Percentiles rank a stretch among this genome's conserved stretches.
Conservation (phyloP, 2,329 filamentous ascomycete genomes). For the Ophiostoma ulmi region DNA sequence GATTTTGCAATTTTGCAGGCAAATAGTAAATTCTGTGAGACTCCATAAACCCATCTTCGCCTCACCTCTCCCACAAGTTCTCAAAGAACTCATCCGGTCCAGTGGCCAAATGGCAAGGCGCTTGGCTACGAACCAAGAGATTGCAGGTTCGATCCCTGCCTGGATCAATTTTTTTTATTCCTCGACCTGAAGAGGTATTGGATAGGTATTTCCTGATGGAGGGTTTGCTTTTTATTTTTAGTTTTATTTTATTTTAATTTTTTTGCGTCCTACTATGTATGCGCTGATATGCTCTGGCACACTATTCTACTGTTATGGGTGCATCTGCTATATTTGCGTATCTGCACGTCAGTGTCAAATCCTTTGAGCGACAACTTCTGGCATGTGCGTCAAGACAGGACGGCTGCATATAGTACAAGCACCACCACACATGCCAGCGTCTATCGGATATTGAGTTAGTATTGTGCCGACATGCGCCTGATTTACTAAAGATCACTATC, state of each 20-base stretch:
- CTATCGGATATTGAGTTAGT: background rate
- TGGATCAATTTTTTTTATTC: slow-evolving; percentile 25
- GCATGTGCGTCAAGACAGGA: background rate
- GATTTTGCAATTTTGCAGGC: background rate
- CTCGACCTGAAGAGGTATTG: no score
- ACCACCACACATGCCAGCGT: background rate
- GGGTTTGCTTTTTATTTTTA: background rate
- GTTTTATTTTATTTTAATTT: background rate
- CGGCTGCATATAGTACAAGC: background rate
- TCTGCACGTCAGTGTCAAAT: background rate
- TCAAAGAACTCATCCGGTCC: slow-evolving; percentile 21
- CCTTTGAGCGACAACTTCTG: background rate
- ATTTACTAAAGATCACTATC: background rate
- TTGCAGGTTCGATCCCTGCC: slow-evolving; percentile 38
- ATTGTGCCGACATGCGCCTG: no score
- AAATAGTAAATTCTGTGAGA: background rate
- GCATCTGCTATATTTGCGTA: background rate
- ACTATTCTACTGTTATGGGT: background rate
- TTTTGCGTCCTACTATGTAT: no score
- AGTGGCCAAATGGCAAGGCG: slow-evolving; percentile 36
- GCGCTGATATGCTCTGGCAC: no score
- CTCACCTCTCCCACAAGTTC: background rate
- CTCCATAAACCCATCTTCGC: background rate
- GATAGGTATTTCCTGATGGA: background rate
- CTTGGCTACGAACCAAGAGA: slow-evolving; percentile 39